phyloP scores from a whole-genome alignment of 116 monocot species.

The Trichopus zeylanicus region DNA sequence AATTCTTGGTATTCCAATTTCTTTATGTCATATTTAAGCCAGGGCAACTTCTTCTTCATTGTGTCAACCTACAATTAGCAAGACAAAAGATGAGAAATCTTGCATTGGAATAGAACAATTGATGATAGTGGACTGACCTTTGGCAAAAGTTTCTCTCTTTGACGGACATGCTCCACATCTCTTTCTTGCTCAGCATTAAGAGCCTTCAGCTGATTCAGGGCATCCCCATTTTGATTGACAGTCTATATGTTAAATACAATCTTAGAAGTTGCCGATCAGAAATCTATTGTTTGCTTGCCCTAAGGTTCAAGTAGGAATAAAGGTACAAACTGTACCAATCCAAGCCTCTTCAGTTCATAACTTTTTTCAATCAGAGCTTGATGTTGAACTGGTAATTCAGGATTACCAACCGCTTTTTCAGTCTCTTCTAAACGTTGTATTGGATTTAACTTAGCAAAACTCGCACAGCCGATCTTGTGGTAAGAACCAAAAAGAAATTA shows the following conservation, averaged over 20 bases:
- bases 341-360: constrained; percentile 64
- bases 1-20: constrained; percentile 64
- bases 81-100: background rate
- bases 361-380: constrained; percentile 76
- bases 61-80: constrained; percentile 56
- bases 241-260: constrained; percentile 25
- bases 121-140: constrained; percentile 30
- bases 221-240: constrained; percentile 60
- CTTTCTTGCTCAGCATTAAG: constrained; percentile 90
- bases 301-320: background rate
- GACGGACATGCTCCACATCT: constrained; percentile 84
- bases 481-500: constrained; percentile 49
- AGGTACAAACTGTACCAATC: constrained; percentile 48
- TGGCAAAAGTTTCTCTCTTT: constrained; percentile 68
- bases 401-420: constrained; percentile 94
- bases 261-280: background rate
- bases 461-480: constrained; percentile 99
- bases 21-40: constrained; percentile 88
- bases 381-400: constrained; percentile 81
- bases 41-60: constrained; percentile 96
- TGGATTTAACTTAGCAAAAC: constrained; percentile 95
- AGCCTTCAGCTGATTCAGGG: constrained; percentile 72
- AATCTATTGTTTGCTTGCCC: background rate
- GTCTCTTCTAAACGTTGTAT: constrained; percentile 94
- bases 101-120: background rate